phyloP scores from a whole-genome alignment of 2,329 filamentous ascomycete species.

The Xenoacremonium recifei region DNA sequence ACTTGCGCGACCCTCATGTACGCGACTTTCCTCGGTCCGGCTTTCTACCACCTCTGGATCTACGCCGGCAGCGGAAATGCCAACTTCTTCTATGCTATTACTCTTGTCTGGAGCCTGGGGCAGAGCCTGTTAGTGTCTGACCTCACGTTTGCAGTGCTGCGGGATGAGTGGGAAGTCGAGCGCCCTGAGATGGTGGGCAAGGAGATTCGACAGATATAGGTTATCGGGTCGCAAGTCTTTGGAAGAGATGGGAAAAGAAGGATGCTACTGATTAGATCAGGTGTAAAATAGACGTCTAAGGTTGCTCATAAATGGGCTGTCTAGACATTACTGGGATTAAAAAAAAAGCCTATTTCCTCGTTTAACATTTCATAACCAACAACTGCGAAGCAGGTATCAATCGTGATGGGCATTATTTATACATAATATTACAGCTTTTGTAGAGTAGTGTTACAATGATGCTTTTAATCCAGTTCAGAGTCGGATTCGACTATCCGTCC shows the following conservation, averaged over 20 bases:
- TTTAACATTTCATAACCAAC: background rate
- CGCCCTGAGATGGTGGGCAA: constrained; percentile 87
- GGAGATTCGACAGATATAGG: constrained; percentile 78
- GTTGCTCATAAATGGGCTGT: constrained; percentile 1
- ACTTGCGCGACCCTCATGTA: constrained; percentile 82
- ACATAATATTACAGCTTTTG: constrained; percentile 17
- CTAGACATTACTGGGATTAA: constrained; percentile 10
- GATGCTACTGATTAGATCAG: background rate
- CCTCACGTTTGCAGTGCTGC: constrained; percentile 79
- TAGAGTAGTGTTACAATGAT: constrained; percentile 2
- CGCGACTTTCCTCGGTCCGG: constrained; percentile 82
- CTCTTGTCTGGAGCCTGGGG: constrained; percentile 94
- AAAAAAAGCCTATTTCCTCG: constrained; percentile 10
- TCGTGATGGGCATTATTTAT: constrained; percentile 7
- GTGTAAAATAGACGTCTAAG: background rate
- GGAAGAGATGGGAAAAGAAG: constrained; percentile 5
- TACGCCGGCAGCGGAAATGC: constrained; percentile 97
- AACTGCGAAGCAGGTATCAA: background rate
- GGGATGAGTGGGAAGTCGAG: constrained; percentile 93
- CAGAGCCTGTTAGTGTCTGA: constrained; percentile 86
- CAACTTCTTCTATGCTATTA: constrained; percentile 99
- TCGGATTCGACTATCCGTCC: constrained; percentile 34
- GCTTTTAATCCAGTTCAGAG: constrained; percentile 34
- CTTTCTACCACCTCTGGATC: constrained; percentile 97
- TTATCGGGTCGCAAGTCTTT: too few relatives aligned